phyloP scores from a whole-genome alignment of 306 rosid species.

The Cicer bijugum region DNA sequence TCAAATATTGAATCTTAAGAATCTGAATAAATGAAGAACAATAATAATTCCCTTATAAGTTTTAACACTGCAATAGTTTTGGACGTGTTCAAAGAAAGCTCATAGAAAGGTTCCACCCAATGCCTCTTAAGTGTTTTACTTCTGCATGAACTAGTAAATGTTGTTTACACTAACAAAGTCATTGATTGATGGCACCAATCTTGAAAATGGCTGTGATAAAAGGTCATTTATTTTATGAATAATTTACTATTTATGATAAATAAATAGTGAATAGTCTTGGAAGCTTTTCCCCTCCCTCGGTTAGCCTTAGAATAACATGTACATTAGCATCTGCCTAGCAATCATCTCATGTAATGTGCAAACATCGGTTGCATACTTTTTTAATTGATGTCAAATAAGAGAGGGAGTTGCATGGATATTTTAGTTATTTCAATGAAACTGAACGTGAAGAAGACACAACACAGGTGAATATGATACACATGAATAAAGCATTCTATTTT shows the following conservation, averaged over 20 bases:
- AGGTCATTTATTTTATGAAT: constrained; percentile 33
- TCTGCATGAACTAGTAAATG: constrained; percentile 4
- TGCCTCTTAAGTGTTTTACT: constrained; percentile 37
- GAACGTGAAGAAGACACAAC: constrained; percentile 17
- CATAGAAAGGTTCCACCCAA: constrained; percentile 36
- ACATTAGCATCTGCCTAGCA: constrained; percentile 26
- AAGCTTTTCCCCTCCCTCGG: constrained; percentile 16
- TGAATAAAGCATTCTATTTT: constrained; percentile 22
- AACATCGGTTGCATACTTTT: constrained; percentile 38
- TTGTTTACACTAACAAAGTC: constrained; percentile 22
- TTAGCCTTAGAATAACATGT: constrained; percentile 26
- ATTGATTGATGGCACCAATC: constrained; percentile 36
- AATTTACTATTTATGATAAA: constrained; percentile 20
- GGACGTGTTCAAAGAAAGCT: constrained; percentile 38
- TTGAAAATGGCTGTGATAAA: constrained; percentile 4
- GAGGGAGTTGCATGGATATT: constrained; percentile 11
- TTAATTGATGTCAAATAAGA: constrained; percentile 6
- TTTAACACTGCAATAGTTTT: constrained; percentile 30
- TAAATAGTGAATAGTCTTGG: constrained; percentile 13
- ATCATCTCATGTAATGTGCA: constrained; percentile 30
- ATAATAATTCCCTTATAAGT: constrained; percentile 27
- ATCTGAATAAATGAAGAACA: constrained; percentile 11
- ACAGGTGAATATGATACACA: constrained; percentile 25
- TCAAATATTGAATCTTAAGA: constrained; percentile 15
- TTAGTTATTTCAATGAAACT: constrained; percentile 18